Conservation (phyloP, 352 stramenopile species). For the Phytopythium vexans region DNA sequence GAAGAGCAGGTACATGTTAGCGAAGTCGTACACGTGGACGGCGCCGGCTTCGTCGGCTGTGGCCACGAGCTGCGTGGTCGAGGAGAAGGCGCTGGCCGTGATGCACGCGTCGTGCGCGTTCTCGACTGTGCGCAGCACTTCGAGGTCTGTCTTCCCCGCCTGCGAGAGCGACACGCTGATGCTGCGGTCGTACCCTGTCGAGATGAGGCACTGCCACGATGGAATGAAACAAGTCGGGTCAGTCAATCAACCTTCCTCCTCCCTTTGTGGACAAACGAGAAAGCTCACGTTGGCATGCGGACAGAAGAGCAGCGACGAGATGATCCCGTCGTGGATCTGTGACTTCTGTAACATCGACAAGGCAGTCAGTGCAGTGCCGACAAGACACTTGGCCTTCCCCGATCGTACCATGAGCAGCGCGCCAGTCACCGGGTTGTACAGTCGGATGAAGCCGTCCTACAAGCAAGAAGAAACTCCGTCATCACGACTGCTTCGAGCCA, state of each 20-base stretch:
- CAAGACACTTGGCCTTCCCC: too few relatives aligned
- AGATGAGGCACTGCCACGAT: conserved; percentile 51
- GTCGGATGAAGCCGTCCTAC: conserved; percentile 54
- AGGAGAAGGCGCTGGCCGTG: conserved; percentile 49
- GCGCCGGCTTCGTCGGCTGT: conserved; percentile 52
- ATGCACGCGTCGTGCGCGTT: conserved; percentile 63
- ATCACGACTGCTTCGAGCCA: too few relatives aligned
- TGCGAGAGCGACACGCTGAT: conserved; percentile 51
- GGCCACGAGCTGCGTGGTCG: conserved; percentile 31
- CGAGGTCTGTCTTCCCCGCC: conserved; percentile 41
- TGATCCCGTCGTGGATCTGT: conserved; percentile 45
- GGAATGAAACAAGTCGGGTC: not conserved
- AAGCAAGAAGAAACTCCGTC: not conserved
- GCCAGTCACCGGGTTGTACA: conserved; percentile 73
- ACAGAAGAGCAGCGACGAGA: conserved; percentile 64
- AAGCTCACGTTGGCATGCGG: conserved; percentile 42
- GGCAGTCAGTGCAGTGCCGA: not conserved
- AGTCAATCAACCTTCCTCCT: not conserved
- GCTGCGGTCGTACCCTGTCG: conserved; percentile 52
- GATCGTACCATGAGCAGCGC: conserved; percentile 37
- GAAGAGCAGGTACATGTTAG: conserved; percentile 52
- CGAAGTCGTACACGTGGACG: conserved; percentile 66
- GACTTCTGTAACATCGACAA: conserved; percentile 28
- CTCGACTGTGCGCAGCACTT: conserved; percentile 59
- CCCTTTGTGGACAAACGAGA: not conserved